These are phyloP conservation scores for Brassica nigra DNA, from an alignment of 345 rosid species.

Conservation along the genomic window DNA sequence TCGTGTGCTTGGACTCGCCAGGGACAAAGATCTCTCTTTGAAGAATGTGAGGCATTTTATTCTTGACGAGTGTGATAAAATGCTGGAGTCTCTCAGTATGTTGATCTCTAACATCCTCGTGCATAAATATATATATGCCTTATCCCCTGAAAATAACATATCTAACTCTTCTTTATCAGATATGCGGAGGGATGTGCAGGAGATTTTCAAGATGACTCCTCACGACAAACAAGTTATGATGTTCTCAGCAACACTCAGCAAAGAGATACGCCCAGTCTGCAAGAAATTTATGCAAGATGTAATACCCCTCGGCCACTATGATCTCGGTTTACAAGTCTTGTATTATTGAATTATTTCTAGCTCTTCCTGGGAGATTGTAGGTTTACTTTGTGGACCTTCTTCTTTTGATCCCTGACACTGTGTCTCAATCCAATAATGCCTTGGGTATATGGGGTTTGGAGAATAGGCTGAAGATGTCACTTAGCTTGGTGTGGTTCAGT, in stretches of 20 bases:
- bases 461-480: not conserved
- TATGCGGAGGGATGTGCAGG: constrained; percentile 98
- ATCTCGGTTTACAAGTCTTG: constrained; percentile 57
- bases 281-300: constrained; percentile 99
- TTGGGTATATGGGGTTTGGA: not conserved
- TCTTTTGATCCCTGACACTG: not conserved
- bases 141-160: not conserved
- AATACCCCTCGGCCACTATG: constrained; percentile 69
- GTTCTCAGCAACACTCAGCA: constrained; percentile 99
- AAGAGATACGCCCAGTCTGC: constrained; percentile 99
- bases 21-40: constrained; percentile 93
- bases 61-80: constrained; percentile 98
- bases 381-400: not conserved
- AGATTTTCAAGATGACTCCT: constrained; percentile 98
- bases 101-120: not conserved
- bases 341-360: constrained; percentile 48
- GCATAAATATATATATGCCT: not conserved
- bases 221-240: constrained; percentile 99
- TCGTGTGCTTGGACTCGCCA: constrained; percentile 80
- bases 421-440: not conserved
- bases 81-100: constrained; percentile 98
- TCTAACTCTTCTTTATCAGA: constrained; percentile 42
- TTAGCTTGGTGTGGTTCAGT: not conserved
- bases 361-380: constrained; percentile 37
- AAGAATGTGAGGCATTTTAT: constrained; percentile 99